Evolutionary conservation across 768 basidiomycete species (phyloP).

Genomic region (Lyophyllum decastes): DNA sequence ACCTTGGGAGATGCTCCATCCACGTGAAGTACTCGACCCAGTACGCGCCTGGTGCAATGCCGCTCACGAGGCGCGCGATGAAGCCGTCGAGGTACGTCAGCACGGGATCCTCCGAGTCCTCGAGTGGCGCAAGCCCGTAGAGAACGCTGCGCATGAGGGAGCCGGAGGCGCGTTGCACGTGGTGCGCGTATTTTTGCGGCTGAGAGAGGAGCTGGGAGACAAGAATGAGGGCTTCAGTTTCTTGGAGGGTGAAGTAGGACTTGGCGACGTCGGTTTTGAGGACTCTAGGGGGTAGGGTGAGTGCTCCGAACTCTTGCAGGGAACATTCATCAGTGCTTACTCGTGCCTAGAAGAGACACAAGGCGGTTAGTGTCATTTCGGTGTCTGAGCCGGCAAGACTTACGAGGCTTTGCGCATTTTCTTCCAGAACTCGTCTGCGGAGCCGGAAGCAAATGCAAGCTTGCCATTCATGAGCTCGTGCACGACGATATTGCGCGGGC

Average conservation of each 20-base stretch:
- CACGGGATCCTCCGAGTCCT: neutral
- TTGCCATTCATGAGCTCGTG: slow-evolving; percentile 4
- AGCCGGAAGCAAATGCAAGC: no score
- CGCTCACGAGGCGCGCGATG: neutral
- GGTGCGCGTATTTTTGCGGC: slow-evolving; percentile 26
- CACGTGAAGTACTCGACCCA: neutral
- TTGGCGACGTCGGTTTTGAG: neutral
- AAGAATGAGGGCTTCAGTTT: slow-evolving; percentile 20
- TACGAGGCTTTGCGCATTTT: neutral
- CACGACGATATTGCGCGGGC: slow-evolving; percentile 27
- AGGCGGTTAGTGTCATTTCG: no score
- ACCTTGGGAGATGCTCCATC: neutral
- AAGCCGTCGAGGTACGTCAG: neutral
- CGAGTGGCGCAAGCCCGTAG: slow-evolving; percentile 10
- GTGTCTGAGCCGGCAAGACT: no score
- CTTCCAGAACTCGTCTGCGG: no score
- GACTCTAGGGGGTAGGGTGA: no score
- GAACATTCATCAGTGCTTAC: neutral
- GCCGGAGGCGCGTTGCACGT: slow-evolving; percentile 2
- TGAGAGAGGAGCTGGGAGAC: slow-evolving; percentile 17
- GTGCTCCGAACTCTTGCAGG: slow-evolving; percentile 11
- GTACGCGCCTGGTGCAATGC: neutral
- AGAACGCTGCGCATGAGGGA: slow-evolving; percentile 2
- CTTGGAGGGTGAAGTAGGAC: slow-evolving; percentile 20
- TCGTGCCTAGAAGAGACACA: no score